Conservation (phyloP, 1,139 yeast species). For the Blastobotrys arbuscula region DNA sequence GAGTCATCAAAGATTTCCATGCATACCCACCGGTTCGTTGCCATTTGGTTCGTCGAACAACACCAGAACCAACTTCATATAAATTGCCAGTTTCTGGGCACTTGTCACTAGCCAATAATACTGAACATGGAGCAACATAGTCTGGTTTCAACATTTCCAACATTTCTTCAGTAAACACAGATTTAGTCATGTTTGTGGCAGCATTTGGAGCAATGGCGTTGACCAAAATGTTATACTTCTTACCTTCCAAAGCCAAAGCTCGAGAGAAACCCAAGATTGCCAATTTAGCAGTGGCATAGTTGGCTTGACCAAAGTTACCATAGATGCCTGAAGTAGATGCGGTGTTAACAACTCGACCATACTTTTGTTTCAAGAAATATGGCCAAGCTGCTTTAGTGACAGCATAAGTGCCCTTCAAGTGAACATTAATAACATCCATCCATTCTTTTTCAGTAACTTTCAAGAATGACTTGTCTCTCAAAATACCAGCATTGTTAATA, state of each 20-base stretch:
- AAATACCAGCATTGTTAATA: slow-evolving; percentile 90
- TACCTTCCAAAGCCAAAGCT: slow-evolving; percentile 88
- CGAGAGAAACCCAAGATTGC: slow-evolving; percentile 82
- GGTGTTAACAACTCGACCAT: slow-evolving; percentile 81
- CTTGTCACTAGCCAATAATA: slow-evolving; percentile 68
- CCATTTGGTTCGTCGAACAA: slow-evolving; percentile 95
- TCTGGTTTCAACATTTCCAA: slow-evolving; percentile 79
- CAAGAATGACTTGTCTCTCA: slow-evolving; percentile 82
- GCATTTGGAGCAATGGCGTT: slow-evolving; percentile 95
- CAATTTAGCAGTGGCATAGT: slow-evolving; percentile 83
- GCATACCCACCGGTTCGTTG: slow-evolving; percentile 88
- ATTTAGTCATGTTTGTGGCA: slow-evolving; percentile 93
- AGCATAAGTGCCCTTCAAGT: slow-evolving; percentile 73
- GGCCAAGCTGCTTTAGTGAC: slow-evolving; percentile 95
- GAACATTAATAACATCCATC: slow-evolving; percentile 77
- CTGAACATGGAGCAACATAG: slow-evolving; percentile 86
- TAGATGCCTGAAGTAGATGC: slow-evolving; percentile 95
- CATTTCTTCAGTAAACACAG: slow-evolving; percentile 76
- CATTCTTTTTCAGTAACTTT: slow-evolving; percentile 84
- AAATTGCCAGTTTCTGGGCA: slow-evolving; percentile 63
- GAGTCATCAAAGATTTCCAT: slow-evolving; percentile 48
- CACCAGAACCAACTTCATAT: slow-evolving; percentile 81
- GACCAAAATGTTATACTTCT: slow-evolving; percentile 65
- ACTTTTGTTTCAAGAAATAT: slow-evolving; percentile 65
- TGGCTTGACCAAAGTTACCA: slow-evolving; percentile 97